Conservation (phyloP, 345 rosid species). For the Lepidium sativum region DNA sequence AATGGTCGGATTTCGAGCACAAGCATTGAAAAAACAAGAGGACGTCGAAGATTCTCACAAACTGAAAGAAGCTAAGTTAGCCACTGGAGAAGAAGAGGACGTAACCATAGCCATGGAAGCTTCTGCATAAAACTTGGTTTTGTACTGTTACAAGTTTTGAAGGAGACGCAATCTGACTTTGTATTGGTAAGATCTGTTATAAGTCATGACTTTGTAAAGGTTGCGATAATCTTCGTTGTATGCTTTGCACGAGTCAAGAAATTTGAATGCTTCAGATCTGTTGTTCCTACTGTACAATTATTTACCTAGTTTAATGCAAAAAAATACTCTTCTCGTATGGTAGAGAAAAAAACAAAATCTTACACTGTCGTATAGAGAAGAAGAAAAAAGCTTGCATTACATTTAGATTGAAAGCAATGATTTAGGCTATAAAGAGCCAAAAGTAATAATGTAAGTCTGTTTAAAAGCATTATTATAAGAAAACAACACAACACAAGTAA, state of each 20-base stretch:
- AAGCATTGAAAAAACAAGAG: slow-evolving; percentile 46
- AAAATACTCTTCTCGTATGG: not conserved
- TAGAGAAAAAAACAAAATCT: not conserved
- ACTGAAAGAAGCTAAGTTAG: slow-evolving; percentile 16
- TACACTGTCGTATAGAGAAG: not conserved
- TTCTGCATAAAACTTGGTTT: slow-evolving; percentile 18
- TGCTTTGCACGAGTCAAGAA: slow-evolving; percentile 4
- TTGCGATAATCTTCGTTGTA: slow-evolving; percentile 5
- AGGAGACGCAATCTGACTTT: slow-evolving; percentile 10
- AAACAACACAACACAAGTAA: not conserved
- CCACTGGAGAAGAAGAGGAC: slow-evolving; percentile 24
- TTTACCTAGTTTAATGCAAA: no score
- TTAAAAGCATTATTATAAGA: slow-evolving; percentile 6
- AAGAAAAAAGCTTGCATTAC: not conserved
- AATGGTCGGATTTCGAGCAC: slow-evolving; percentile 36
- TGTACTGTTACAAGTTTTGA: slow-evolving; percentile 19
- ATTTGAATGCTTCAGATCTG: not conserved
- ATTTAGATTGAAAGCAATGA: not conserved
- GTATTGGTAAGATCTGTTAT: slow-evolving; percentile 7
- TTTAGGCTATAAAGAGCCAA: not conserved
- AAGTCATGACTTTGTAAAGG: slow-evolving; percentile 18
- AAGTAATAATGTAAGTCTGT: not conserved
- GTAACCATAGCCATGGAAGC: slow-evolving; percentile 20
- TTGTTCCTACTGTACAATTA: not conserved
- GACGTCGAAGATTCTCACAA: slow-evolving; percentile 24